A percentile compares a stretch with the other conserved stretches of the same genome.
Evolutionary conservation across 345 rosid species (phyloP).

Genomic region (Brassica cretica): DNA sequence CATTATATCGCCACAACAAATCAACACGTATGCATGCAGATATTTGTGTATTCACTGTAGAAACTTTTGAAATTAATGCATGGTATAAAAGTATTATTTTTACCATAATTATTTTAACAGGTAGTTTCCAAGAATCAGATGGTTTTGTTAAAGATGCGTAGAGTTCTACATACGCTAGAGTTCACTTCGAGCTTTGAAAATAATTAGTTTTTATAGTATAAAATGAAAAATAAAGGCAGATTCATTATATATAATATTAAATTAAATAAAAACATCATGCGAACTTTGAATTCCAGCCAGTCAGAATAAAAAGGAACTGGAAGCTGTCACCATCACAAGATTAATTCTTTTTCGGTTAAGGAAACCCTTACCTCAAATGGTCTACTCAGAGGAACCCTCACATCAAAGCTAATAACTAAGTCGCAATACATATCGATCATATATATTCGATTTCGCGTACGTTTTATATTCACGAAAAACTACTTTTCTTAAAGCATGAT

Average conservation of each 20-base stretch:
- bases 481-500: neutral
- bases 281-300: slow-evolving; percentile 31
- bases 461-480: neutral
- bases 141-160: slow-evolving; percentile 12
- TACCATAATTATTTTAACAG: neutral
- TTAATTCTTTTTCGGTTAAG: slow-evolving; percentile 32
- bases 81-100: neutral
- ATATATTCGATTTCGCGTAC: slow-evolving; percentile 20
- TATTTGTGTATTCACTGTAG: neutral
- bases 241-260: neutral
- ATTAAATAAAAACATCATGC: neutral
- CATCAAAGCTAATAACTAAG: slow-evolving; percentile 4
- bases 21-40: neutral
- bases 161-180: neutral
- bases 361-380: slow-evolving; percentile 36
- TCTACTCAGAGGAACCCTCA: slow-evolving; percentile 24
- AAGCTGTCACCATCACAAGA: slow-evolving; percentile 28
- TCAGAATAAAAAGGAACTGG: slow-evolving; percentile 2
- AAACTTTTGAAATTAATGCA: neutral
- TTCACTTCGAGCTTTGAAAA: slow-evolving; percentile 1
- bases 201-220: neutral
- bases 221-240: neutral
- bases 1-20: neutral
- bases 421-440: slow-evolving; percentile 8
- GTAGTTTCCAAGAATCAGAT: neutral